Percentiles rank a stretch among this genome's conserved stretches.
These are phyloP conservation scores for Russula olivacea DNA, from an alignment of 768 basidiomycete genomes.

Conservation along the genomic window DNA sequence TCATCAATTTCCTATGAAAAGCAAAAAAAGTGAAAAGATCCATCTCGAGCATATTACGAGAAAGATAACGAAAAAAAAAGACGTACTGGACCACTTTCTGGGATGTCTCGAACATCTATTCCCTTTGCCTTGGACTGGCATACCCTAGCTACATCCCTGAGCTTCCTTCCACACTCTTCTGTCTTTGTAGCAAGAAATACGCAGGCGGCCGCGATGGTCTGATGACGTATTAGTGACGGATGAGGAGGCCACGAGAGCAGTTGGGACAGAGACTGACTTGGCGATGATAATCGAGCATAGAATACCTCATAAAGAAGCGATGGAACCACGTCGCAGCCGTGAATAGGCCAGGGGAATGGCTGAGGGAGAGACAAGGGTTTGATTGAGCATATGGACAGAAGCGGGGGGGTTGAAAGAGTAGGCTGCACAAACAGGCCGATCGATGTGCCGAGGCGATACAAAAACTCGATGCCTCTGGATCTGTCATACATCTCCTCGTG, in stretches of 20 bases:
- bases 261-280: conserved; percentile 44
- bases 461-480: conserved; percentile 76
- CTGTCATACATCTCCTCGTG: conserved; percentile 73
- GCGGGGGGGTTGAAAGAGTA: conserved; percentile 2
- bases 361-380: conserved; percentile 32
- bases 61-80: conserved; percentile 4
- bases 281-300: conserved; percentile 75
- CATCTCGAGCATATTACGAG: not conserved
- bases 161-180: conserved; percentile 81
- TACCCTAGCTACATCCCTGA: conserved; percentile 77
- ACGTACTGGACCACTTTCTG: conserved; percentile 60
- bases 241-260: not conserved
- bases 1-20: conserved; percentile 62
- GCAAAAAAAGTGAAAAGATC: not conserved
- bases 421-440: conserved; percentile 58
- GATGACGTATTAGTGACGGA: conserved; percentile 19
- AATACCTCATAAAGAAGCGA: conserved; percentile 83
- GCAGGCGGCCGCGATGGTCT: conserved; percentile 84
- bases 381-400: conserved; percentile 11
- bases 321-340: conserved; percentile 90
- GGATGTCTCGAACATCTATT: conserved; percentile 49
- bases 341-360: conserved; percentile 75
- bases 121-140: conserved; percentile 62
- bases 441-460: conserved; percentile 75
- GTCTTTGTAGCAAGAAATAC: conserved; percentile 90